Base-by-base conservation (phyloP, 495 filamentous ascomycete genomes). In the Penicillium cosmopolitanum region DNA sequence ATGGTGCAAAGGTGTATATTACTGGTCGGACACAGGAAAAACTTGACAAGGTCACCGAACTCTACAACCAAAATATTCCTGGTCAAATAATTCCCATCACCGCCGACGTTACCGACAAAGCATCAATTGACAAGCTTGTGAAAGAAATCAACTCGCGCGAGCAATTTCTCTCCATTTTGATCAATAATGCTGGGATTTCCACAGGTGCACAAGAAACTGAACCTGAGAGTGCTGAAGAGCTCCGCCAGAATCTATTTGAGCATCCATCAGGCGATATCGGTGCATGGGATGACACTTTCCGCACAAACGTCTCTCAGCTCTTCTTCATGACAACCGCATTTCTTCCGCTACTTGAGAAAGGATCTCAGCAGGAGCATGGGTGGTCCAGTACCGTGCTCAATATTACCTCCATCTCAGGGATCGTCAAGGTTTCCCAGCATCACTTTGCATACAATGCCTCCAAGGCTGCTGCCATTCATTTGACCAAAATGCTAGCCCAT, bases 1-100 rank as follows among this genome's bases (percentile, higher is more conserved):
- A 87, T 63, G 84, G 85, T 7, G 82, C 78, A 7, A 80, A 80
- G 64, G 80, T 83, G 28, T 87, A 88, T 74, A 84, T 87, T 56
- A 79, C 82, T 10, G 84, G 82, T n/a, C 77, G 82, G 18, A 84
- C 79, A 5, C 63, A 69, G 47, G 79, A 84, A 57, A 86, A 86
- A 64, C 77, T 87, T 6, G 73, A 85, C 4, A 73, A 64, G 0
- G 85, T 85, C 0, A 78, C 73, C 9, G 67, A 80, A 43, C 66
- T 76, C 3, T 73, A 73, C 57, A 69, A 70, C 35, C 73, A 82
- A 60, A 64, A 74, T 38, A 82, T 83, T 43, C 54, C 71, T 0
- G 84, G 85, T 12, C 57, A 85, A 43, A 86, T 87, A 61, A 84
- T 87, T 52, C 83, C 84, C 3, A 65, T 87, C 23, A 60, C 66